Evolutionary conservation across 805 yeast genomes (phyloP).

Genomic region (Brettanomyces custersianus): DNA sequence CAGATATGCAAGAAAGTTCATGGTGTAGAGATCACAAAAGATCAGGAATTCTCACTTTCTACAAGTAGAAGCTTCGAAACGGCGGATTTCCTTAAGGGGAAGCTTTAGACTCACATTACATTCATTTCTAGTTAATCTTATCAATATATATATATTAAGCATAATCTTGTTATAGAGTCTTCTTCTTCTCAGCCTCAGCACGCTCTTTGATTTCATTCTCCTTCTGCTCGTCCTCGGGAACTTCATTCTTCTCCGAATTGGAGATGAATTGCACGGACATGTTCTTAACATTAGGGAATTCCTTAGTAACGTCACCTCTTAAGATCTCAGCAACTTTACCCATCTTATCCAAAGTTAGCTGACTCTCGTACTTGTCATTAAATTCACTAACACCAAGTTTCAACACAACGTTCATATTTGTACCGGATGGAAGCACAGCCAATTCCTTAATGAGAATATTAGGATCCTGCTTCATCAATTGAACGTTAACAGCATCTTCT

Average conservation of each 20-base stretch:
- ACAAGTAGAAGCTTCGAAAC: constrained; percentile 3
- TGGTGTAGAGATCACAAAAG: constrained; percentile 50
- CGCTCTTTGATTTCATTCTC: constrained; percentile 4
- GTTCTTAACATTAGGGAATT: constrained; percentile 27
- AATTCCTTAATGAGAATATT: constrained; percentile 28
- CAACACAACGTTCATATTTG: constrained; percentile 36
- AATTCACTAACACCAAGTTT: constrained; percentile 22
- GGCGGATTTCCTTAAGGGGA: constrained; percentile 1
- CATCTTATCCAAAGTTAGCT: constrained; percentile 25
- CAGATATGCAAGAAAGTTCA: constrained; percentile 26
- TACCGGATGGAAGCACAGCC: constrained; percentile 44
- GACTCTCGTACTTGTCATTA: constrained; percentile 21
- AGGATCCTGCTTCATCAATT: constrained; percentile 24
- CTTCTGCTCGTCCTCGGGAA: constrained; percentile 4
- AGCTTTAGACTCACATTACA: too few species aligned
- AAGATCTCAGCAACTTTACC: constrained; percentile 21
- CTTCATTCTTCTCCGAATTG: constrained; percentile 7
- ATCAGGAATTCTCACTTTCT: constrained; percentile 38
- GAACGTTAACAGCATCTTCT: constrained; percentile 26
- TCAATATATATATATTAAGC: not conserved
- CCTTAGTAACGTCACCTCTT: constrained; percentile 21
- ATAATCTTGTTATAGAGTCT: not conserved
- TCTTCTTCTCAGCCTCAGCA: not conserved
- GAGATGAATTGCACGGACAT: constrained; percentile 26
- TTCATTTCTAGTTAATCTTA: not conserved